Evolutionary conservation across 371 early-diverging fungal genomes (phyloP).

Genomic region (Homolaphlyctis polyrhiza): DNA sequence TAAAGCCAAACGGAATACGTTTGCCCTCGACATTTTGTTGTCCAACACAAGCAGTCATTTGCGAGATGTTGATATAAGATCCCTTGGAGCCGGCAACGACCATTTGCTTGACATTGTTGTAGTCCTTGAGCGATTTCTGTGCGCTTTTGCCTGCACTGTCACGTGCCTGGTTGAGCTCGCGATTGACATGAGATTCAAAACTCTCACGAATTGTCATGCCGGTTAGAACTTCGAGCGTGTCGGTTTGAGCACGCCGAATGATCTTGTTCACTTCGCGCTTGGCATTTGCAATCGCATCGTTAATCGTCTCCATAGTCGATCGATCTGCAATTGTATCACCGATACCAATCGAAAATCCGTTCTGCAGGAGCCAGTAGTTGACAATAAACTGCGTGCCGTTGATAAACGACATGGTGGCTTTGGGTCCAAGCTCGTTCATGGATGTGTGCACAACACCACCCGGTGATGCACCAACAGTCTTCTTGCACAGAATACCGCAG

Average conservation of each 20-base stretch:
- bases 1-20: conserved; percentile 98
- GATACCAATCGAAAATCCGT: conserved; percentile 98
- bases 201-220: conserved; percentile 98
- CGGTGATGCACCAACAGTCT: conserved; percentile 91
- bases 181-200: conserved; percentile 92
- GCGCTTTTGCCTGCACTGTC: conserved; percentile 94
- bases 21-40: conserved; percentile 99
- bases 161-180: conserved; percentile 92
- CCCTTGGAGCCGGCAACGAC: conserved; percentile 99
- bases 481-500: conserved; percentile 96
- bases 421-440: conserved; percentile 92
- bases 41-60: conserved; percentile 99
- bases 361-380: conserved; percentile 93
- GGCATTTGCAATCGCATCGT: conserved; percentile 77
- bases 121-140: conserved; percentile 80
- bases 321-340: conserved; percentile 98
- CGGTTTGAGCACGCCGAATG: conserved; percentile 82
- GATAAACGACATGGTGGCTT: conserved; percentile 88
- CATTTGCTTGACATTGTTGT: conserved; percentile 99
- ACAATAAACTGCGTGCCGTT: conserved; percentile 94
- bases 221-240: conserved; percentile 85
- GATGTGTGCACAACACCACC: conserved; percentile 97
- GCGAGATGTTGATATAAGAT: conserved; percentile 97
- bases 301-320: conserved; percentile 80
- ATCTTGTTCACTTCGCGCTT: conserved; percentile 82